Percentiles rank a stretch among this genome's conserved stretches.
Conservation (phyloP, 306 rosid species). For the Citrullus amarus region DNA sequence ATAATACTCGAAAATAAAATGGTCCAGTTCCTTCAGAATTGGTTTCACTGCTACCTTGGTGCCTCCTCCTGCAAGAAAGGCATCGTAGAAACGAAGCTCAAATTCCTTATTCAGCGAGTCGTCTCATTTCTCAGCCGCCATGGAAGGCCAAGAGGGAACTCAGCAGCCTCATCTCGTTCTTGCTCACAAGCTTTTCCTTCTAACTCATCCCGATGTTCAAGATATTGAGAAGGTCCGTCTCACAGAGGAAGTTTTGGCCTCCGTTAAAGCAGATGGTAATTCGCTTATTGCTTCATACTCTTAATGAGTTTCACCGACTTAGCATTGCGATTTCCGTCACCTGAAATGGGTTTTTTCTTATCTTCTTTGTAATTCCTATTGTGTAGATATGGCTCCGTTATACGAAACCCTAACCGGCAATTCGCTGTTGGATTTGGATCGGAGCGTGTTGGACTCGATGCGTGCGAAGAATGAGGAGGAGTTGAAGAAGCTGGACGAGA, state of each 20-base stretch:
- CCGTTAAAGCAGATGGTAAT: constrained; percentile 66
- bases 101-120: constrained; percentile 14
- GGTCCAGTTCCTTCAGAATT: neutral
- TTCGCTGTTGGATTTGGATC: constrained; percentile 63
- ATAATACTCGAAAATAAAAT: neutral
- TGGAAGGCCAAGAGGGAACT: constrained; percentile 77
- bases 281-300: neutral
- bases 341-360: neutral
- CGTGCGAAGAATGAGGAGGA: constrained; percentile 63
- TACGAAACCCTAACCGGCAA: constrained; percentile 70
- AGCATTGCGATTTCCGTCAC: neutral
- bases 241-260: constrained; percentile 61
- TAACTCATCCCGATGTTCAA: constrained; percentile 59
- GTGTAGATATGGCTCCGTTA: constrained; percentile 66
- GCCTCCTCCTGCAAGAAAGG: constrained; percentile 25
- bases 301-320: neutral
- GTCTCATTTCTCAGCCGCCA: constrained; percentile 10
- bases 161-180: constrained; percentile 74
- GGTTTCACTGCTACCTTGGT: neutral
- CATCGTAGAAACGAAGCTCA: neutral
- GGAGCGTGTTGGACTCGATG: constrained; percentile 52
- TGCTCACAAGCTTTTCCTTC: constrained; percentile 84
- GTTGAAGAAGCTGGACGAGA: constrained; percentile 73
- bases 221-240: constrained; percentile 85
- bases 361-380: neutral